Evolutionary conservation across 2,329 filamentous ascomycete species (phyloP), one percentile per base, ranked within the genome.

Genomic region (Botrytis aclada): DNA sequence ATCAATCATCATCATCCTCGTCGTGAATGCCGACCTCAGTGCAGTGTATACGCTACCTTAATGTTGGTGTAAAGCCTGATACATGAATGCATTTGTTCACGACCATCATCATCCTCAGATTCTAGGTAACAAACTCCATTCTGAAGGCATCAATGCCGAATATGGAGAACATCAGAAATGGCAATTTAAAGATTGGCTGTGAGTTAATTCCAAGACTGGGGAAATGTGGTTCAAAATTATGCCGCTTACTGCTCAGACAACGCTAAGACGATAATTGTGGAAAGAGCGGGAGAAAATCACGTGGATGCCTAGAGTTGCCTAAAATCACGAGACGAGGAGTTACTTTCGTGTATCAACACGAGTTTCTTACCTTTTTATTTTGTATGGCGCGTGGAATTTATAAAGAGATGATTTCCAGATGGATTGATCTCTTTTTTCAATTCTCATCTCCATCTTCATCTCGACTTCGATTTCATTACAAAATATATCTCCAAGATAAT

Each of bases 271-370:
- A 5, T 10, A 6, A 32, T 65, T 65, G 34, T 39, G 25, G 64
- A 54, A 41, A 67, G 8, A 10, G 34, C 34, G 10, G 25, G 34
- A 18, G 34, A 56, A 41, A 41, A 67, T 67, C 64, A 54, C 32
- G 64, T 34, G 34, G 64, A 6, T 67, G 64, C 64, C 64, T 67
- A 29, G 45, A 29, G 25, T 29, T 67, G 45, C 64, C 64, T 67
- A 67, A 67, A 54, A 54, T 67, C 64, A 67, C 64, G 64, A 22
- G 64, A 54, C 34, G 45, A 67, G 47, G 64, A 18, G 64, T 67
- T 9, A 22, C 14, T 39, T 54, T 67, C 64, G 64, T 67, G 64
- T 67, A 5, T 39, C 16, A 39, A 41, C 25, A 18, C 34, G 64
- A 12, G 25, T 34, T 39, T 66, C 32, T n/a, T 29, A 34, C 22